Percentiles rank a stretch among this genome's conserved stretches.
Conservation (phyloP, 768 basidiomycete species). For the Boletus fagicola region DNA sequence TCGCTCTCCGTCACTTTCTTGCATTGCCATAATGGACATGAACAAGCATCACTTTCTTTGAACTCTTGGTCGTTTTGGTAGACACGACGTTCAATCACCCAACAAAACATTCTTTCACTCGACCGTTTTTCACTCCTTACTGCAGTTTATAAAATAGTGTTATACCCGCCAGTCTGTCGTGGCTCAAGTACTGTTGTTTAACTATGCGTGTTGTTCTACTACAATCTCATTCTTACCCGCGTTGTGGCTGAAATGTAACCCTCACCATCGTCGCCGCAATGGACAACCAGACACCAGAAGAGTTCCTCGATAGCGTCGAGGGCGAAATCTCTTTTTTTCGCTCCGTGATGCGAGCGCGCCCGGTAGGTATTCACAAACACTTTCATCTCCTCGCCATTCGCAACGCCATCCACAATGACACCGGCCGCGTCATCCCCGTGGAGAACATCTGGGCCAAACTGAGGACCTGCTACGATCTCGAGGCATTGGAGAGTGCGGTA, state of each 20-base stretch:
- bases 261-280: constrained; percentile 10
- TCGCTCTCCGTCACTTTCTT: constrained; percentile 17
- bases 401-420: constrained; percentile 68
- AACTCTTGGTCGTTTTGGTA: constrained; percentile 20
- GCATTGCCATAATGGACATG: constrained; percentile 25
- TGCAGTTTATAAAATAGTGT: constrained; percentile 27
- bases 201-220: constrained; percentile 24
- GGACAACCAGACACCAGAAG: constrained; percentile 31
- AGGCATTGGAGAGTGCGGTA: constrained; percentile 66
- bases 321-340: constrained; percentile 87
- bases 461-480: constrained; percentile 67
- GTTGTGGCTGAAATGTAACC: constrained; percentile 9
- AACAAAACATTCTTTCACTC: constrained; percentile 19
- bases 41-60: constrained; percentile 9
- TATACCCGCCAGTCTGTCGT: constrained; percentile 26
- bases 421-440: constrained; percentile 54
- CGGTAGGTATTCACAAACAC: constrained; percentile 79
- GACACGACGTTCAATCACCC: constrained; percentile 11
- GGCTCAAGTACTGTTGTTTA: constrained; percentile 25
- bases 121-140: constrained; percentile 24
- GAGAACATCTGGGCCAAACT: constrained; percentile 78
- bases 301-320: constrained; percentile 67
- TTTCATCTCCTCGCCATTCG: constrained; percentile 79
- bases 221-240: constrained; percentile 2
- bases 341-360: constrained; percentile 75